These are phyloP conservation scores for Aquilaria sinensis DNA, from an alignment of 345 rosid genomes.

Conservation along the genomic window DNA sequence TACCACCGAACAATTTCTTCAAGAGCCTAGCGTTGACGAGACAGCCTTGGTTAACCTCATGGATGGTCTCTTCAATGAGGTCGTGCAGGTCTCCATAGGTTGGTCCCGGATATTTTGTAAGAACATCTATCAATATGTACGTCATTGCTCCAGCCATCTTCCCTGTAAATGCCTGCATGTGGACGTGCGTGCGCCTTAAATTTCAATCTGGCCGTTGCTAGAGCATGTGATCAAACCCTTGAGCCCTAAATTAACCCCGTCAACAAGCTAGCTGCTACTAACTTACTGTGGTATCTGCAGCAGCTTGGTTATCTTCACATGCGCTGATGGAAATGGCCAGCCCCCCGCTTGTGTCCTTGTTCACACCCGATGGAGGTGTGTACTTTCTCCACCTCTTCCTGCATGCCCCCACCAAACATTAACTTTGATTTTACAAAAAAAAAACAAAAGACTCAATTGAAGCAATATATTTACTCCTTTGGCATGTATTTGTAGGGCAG, in stretches of 20 bases:
- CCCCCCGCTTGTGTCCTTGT: constrained; percentile 47
- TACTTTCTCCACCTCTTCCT: constrained; percentile 30
- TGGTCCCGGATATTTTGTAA: constrained; percentile 9
- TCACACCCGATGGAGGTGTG: constrained; percentile 29
- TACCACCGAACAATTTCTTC: constrained; percentile 11
- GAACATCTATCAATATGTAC: constrained; percentile 21
- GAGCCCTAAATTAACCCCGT: too few relatives aligned
- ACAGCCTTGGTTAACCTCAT: constrained; percentile 23
- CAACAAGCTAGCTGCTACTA: background rate
- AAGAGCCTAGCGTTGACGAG: constrained; percentile 17
- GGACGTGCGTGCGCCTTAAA: too few relatives aligned
- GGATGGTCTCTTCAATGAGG: constrained; percentile 20
- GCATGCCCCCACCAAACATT: background rate
- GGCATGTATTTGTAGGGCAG: constrained; percentile 30
- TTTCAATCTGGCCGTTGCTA: too few relatives aligned
- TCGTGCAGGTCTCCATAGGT: constrained; percentile 31
- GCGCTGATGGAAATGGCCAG: constrained; percentile 47
- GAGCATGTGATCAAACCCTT: too few relatives aligned
- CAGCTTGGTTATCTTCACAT: constrained; percentile 36
- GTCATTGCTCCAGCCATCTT: constrained; percentile 43
- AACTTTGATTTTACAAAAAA: background rate
- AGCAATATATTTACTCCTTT: constrained; percentile 17
- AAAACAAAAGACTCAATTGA: background rate
- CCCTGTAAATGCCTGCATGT: constrained; percentile 30
- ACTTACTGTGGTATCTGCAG: constrained; percentile 43